Evolutionary conservation across 2,329 filamentous ascomycete genomes (phyloP).

Genomic region (Malbranchea cinnamomea): DNA sequence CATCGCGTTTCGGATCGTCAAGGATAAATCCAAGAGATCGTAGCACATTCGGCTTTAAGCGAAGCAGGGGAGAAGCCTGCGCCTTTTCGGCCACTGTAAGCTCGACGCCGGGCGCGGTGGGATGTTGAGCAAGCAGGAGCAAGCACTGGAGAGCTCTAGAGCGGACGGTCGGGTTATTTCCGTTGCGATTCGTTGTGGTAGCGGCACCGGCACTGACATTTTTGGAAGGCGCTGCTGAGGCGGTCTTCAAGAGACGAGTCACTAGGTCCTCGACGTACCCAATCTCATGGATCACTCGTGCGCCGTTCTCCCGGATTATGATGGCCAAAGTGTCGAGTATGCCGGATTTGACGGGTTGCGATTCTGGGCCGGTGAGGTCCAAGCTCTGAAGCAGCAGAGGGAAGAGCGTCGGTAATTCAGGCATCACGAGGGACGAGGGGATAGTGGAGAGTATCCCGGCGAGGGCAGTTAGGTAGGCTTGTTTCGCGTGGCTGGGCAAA

Average conservation of each 20-base stretch:
- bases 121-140: slow-evolving; percentile 21
- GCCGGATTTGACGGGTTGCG: slow-evolving; percentile 41
- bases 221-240: slow-evolving; percentile 12
- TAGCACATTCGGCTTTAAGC: slow-evolving; percentile 42
- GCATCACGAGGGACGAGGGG: slow-evolving; percentile 43
- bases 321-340: slow-evolving; percentile 45
- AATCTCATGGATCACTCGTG: slow-evolving; percentile 32
- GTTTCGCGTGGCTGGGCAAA: slow-evolving; percentile 29
- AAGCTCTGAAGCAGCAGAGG: slow-evolving; percentile 49
- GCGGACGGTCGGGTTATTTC: slow-evolving; percentile 16
- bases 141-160: slow-evolving; percentile 24
- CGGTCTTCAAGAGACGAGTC: slow-evolving; percentile 38
- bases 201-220: not conserved
- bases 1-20: slow-evolving; percentile 48
- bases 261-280: slow-evolving; percentile 45
- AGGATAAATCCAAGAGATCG: slow-evolving; percentile 39
- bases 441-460: slow-evolving; percentile 46
- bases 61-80: slow-evolving; percentile 34
- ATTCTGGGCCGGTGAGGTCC: slow-evolving; percentile 34
- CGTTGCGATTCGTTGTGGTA: slow-evolving; percentile 8
- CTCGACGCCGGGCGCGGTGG: no score
- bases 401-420: slow-evolving; percentile 41
- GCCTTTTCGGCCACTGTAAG: slow-evolving; percentile 12
- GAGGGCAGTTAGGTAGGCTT: slow-evolving; percentile 48
- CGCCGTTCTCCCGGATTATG: slow-evolving; percentile 42